Conservation (phyloP, 106 monocot species). For the Xerophyta viscosa region DNA sequence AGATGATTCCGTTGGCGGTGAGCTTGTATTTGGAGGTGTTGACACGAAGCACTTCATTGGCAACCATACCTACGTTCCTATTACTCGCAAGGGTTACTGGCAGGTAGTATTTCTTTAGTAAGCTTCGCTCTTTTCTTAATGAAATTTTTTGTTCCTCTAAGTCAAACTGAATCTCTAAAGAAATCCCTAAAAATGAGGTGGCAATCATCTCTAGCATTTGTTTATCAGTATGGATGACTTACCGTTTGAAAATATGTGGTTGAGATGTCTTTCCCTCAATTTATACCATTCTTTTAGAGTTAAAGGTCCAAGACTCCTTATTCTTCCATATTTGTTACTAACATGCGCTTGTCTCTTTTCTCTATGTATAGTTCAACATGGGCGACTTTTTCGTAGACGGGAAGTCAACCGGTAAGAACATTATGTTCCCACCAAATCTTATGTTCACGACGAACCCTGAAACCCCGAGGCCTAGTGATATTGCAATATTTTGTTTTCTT, state of each 20-base stretch:
- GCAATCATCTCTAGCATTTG: no score
- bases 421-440: not conserved
- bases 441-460: no score
- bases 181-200: no score
- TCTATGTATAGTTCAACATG: conserved; percentile 75
- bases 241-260: no score
- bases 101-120: conserved; percentile 42
- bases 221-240: no score
- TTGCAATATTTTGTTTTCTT: not conserved
- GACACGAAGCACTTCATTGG: conserved; percentile 83
- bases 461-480: no score
- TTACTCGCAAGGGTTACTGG: conserved; percentile 94
- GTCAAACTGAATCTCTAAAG: no score
- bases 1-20: conserved; percentile 72
- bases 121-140: not conserved
- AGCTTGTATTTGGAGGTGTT: conserved; percentile 88
- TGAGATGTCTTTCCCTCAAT: no score
- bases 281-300: no score
- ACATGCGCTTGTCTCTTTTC: not conserved
- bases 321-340: not conserved
- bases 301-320: not conserved
- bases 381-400: conserved; percentile 64
- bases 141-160: no score
- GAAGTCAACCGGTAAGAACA: conserved; percentile 39
- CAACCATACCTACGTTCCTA: conserved; percentile 84